Base-by-base conservation (phyloP, 129 eudicot species). In the Cynara cardunculus region DNA sequence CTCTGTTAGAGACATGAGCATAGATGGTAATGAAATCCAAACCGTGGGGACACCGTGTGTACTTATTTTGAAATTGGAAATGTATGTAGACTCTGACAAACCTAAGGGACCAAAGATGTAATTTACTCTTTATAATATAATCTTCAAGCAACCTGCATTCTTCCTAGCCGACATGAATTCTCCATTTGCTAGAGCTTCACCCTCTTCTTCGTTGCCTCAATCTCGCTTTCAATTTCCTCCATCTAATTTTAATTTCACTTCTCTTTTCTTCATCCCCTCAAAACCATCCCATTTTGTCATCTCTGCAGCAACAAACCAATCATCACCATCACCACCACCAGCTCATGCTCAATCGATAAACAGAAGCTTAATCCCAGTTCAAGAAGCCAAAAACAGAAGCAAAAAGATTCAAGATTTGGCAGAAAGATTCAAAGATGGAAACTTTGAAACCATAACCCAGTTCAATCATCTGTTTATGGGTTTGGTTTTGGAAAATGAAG, bases 391-490 rank as follows among this genome's bases (percentile, higher is more conserved):
- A 71, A 30, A 0, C 74, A 74, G 6, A 82, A 74, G 18, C 85
- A 49, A 81, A 67, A 41, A 34, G 59, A 61, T 79, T 74, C 78
- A 79, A 83, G 53, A 78, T 59, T 69, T 88, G 18, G 81, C 82
- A 21, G 75, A 83, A 25, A 73, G 61, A 76, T 75, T 86, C 68
- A 83, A 75, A 56, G 69, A 73, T 66, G 84, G 74, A 11, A 78
- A n/a, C 65, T 75, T 86, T 28, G 83, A 69, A 25, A 81, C 84
- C 81, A 85, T 90, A 74, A 32, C 78, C 13, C 72, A 79, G 1
- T 84, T 93, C 81, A 89, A 93, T 31, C 69, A 59, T 74, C 67
- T 86, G 22, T 85, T 90, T 26, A 65, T 79, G 82, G 76, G 82
- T 39, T 75, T 90, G 59, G 79, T 89, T 14, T 21, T 72, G 19